Conservation (phyloP, 257 asterid species). For the Plantago ovata region DNA sequence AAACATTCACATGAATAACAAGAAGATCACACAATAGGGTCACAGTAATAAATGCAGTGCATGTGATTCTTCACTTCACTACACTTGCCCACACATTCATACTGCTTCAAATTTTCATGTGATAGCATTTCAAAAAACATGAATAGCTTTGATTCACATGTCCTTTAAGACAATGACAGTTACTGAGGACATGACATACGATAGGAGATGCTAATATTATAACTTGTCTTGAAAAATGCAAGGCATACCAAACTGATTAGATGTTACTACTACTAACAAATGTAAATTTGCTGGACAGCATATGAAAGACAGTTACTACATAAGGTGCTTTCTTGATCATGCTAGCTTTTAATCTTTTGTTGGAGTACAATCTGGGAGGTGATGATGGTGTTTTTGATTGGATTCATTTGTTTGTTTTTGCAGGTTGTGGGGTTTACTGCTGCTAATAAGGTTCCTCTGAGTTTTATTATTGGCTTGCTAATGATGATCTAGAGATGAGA, state of each 20-base stretch:
- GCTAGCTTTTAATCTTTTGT: neutral
- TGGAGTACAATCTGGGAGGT: neutral
- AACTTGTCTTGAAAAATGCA: neutral
- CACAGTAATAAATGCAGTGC: neutral
- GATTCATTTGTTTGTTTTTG: conserved; percentile 22
- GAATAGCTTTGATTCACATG: neutral
- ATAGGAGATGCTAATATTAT: neutral
- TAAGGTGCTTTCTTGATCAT: neutral
- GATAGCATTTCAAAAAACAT: neutral
- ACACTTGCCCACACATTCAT: neutral
- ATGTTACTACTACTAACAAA: no score
- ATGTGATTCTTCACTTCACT: conserved; percentile 1
- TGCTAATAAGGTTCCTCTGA: conserved; percentile 36
- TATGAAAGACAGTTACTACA: no score
- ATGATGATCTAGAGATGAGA: conserved; percentile 41
- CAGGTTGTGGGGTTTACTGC: conserved; percentile 60
- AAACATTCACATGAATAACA: neutral
- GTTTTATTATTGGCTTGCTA: conserved; percentile 29
- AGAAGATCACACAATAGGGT: neutral
- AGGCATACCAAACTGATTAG: neutral
- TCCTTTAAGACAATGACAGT: no score
- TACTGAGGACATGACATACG: neutral
- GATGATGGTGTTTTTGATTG: conserved; percentile 29
- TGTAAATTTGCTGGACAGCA: no score
- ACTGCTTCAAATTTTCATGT: neutral